Percentiles rank a stretch among this genome's conserved stretches.
phyloP scores from a whole-genome alignment of 352 stramenopile genomes.

The Sclerospora graminicola region DNA sequence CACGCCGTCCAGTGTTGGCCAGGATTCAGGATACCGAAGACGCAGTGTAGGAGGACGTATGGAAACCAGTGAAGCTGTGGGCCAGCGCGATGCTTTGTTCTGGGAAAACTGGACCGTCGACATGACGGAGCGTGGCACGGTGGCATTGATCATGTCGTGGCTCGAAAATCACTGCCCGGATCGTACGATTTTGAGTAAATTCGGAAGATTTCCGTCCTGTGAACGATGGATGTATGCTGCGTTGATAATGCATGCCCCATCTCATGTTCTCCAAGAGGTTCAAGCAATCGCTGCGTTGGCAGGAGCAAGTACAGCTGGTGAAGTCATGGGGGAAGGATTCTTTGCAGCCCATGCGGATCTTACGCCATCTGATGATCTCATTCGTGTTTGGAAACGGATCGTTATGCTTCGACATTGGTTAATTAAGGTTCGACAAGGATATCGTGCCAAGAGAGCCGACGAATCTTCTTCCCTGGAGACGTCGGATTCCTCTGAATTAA shows the following conservation, averaged over 20 bases:
- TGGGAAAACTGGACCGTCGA: slow-evolving; percentile 45
- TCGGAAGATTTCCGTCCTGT: slow-evolving; percentile 61
- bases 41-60: slow-evolving; percentile 10
- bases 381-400: slow-evolving; percentile 67
- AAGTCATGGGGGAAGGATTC: slow-evolving; percentile 17
- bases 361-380: slow-evolving; percentile 60
- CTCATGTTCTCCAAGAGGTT: slow-evolving; percentile 65
- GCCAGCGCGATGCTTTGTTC: slow-evolving; percentile 37
- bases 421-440: slow-evolving; percentile 74
- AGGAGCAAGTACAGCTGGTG: slow-evolving; percentile 10
- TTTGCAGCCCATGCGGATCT: slow-evolving; percentile 45
- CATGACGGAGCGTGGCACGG: slow-evolving; percentile 43
- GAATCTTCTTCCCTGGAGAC: slow-evolving; percentile 13
- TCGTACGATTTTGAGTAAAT: slow-evolving; percentile 62
- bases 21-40: slow-evolving; percentile 9
- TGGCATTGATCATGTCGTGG: slow-evolving; percentile 60
- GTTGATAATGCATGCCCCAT: slow-evolving; percentile 71
- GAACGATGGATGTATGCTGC: slow-evolving; percentile 64
- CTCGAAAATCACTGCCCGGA: slow-evolving; percentile 66
- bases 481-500: neutral
- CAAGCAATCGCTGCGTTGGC: slow-evolving; percentile 58
- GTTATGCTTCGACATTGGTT: slow-evolving; percentile 79
- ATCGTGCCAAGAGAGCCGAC: slow-evolving; percentile 47
- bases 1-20: slow-evolving; percentile 2
- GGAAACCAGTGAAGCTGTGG: slow-evolving; percentile 7